Evolutionary conservation across 495 filamentous ascomycete species (phyloP), one percentile per base, ranked within the genome.

Genomic region (Recurvomyces mirabilis): DNA sequence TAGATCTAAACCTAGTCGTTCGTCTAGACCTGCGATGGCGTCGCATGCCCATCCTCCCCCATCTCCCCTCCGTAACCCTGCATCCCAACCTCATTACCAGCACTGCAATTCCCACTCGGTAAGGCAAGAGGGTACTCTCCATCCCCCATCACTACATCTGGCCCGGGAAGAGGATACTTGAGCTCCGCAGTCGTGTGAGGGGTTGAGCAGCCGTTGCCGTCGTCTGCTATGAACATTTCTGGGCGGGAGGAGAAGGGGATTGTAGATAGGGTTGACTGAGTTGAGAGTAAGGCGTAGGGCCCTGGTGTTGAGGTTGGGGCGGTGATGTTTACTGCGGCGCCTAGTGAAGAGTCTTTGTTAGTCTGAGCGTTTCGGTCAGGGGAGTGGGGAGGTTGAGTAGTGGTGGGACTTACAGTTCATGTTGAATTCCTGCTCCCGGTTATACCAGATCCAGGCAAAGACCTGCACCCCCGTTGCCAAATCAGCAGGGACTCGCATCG

Each of bases 371-470:
- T n/a, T n/a, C n/a, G n/a, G n/a, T n/a, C n/a, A n/a, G n/a, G n/a
- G n/a, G n/a, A n/a, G n/a, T n/a, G n/a, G n/a, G n/a, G n/a, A n/a
- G n/a, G n/a, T n/a, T n/a, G n/a, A n/a, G n/a, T n/a, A n/a, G n/a
- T n/a, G n/a, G n/a, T n/a, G n/a, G n/a, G n/a, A n/a, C n/a, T n/a
- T n/a, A n/a, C 59, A 62, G 37, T 54, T 58, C 51, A 53, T 55
- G 37, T 54, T 54, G 51, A 64, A 54, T 42, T 65, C 63, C 22
- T 59, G 43, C 38, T 65, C 61, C 20, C 63, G 58, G 35, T 65
- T 65, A 37, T 57, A 45, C 62, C 62, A 65, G 1, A 53, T 60
- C 61, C 62, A 64, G 10, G 58, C 54, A 32, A 65, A 64, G 26
- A 65, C 41, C 4, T 46, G 60, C 12, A 53, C 32, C 23, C 62